Evolutionary conservation across 2,329 filamentous ascomycete genomes (phyloP), one percentile per base, ranked within the genome.

Genomic region (Fusarium sp.): DNA sequence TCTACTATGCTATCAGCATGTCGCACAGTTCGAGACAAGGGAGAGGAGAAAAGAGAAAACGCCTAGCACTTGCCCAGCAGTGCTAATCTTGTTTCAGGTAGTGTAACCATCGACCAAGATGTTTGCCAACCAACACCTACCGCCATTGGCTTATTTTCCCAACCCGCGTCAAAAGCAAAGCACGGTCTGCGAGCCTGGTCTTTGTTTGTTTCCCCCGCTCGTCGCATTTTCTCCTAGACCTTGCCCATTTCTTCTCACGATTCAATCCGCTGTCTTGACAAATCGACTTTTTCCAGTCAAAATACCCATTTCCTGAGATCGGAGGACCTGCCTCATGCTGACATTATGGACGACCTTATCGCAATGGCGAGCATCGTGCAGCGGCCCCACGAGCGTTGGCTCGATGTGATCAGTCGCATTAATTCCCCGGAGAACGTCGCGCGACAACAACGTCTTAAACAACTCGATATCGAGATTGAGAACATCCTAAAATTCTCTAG

Each of bases 331-430:
- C 35, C 17, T 13, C 4, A 30, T 17, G 35, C 7, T 7, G 26
- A 14, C 45, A 15, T 3, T 28, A 48, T 54, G 51, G 41, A 54
- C 30, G 51, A 54, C 17, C 40, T 53, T 13, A 22, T 47, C 20
- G 30, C 40, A 3, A 37, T 37, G n/a, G 35, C 52, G 20, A 39
- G 28, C 24, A 40, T 55, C 17, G 8, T 47, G 2, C 20, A 33
- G n/a, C 30, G 19, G 41, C 30, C 47, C 81, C 81, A 3, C 79
- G 81, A 20, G 35, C 41, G 46, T 26, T 37, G 35, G 35, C 35
- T 37, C 17, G n/a, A 37, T 37, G 35, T 37, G 35, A 37, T 37
- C 35, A 37, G 35, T 37, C 35, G 35, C 17, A 44, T 47, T 30
- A 48, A 26, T 10, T 26, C 17, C 1, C 52, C 43, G 2, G 43